Base-by-base conservation (phyloP, 2,329 filamentous ascomycete genomes). In the Aspergillus japonicus region DNA sequence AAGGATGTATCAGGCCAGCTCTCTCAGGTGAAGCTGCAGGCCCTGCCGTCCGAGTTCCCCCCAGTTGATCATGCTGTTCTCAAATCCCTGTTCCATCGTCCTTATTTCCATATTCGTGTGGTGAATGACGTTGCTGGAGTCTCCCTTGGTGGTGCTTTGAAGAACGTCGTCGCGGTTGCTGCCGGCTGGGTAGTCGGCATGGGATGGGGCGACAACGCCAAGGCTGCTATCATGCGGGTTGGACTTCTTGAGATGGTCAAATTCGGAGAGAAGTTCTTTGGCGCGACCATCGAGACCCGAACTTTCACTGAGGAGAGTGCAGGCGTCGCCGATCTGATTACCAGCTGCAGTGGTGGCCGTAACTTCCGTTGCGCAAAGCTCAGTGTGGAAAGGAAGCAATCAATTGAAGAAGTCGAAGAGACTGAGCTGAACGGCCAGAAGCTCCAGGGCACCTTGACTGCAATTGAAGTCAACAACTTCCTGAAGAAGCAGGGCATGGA, bases 241-340 rank as follows among this genome's bases (percentile, higher is more conserved):
- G 95, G 95, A 7, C 86, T 99, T 50, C 84, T 97, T 68, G 95
- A 99, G 79, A 96, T 97, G 89, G 92, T 98, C 71, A 89, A 90
- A 73, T 99, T 99, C 68, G 94, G 94, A 65, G 92, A 93, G 76
- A 87, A 89, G 69, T 99, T 98, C 82, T 99, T 98, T 74, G 86
- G 87, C 19, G 85, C 93, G 69, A 91, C 90, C 1, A 89, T 95
- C 26, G 85, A 89, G 65, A 86, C 89, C 10, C 86, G 85, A 59
- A 99, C 95, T 0, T 98, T 99, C 75, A 98, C 94, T n/a, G 92
- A 97, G 73, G 92, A 97, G 75, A 96, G 91, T 68, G 93, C 92
- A 24, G 95, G 95, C 66, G 92, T 98, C 44, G 95, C 95, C 29
- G 95, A 99, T 77, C 80, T 99, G 66, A 96, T 99, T 73, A 98